Base-by-base conservation (phyloP, 1,284 basidiomycete genomes). In the Pisolithus thermaeus region DNA sequence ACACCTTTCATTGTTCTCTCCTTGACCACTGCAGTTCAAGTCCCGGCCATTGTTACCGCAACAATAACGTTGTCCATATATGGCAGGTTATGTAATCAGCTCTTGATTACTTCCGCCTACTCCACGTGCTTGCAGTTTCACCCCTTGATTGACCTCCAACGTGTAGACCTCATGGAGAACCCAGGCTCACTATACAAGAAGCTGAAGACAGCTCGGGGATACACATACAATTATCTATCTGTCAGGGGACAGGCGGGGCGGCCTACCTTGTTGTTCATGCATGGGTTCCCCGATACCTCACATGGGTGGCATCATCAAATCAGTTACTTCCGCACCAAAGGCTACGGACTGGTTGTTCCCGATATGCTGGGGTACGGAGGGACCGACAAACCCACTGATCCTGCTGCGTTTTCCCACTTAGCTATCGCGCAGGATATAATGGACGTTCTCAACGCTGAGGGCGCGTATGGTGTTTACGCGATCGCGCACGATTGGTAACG, bases 291-390 rank as follows among this genome's bases (percentile, higher is more conserved):
- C 4, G 70, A 70, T 0, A 69, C 65, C 12, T 70, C 73, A 0
- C 69, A 70, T 49, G 73, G 71, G 46, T 79, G 78, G 77, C 60
- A 69, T 38, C 60, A 67, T 23, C 73, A 75, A 54, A 69, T 78
- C 48, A 56, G 68, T 9, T 71, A 69, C 56, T 77, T 79, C 62
- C 56, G 68, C 37, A 56, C 63, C 23, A 64, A 61, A 38, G 79
- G 79, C 20, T 79, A 73, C 47, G 71, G 77, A 14, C 50, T 79
- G 27, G 59, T 80, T 52, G 74, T 72, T 7, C 79, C 77, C 0
- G 75, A 79, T 59, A 69, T 75, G 61, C 67, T 79, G 11, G 79
- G 78, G 9, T 74, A 71, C 30, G 77, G 77, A 12, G 70, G 61
- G 16, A 77, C 76, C 7, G 72, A 66, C 53, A 79, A 77, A 61